These are phyloP conservation scores for Moniliophthora roreri DNA, from an alignment of 1,284 basidiomycete species.

Conservation along the genomic window DNA sequence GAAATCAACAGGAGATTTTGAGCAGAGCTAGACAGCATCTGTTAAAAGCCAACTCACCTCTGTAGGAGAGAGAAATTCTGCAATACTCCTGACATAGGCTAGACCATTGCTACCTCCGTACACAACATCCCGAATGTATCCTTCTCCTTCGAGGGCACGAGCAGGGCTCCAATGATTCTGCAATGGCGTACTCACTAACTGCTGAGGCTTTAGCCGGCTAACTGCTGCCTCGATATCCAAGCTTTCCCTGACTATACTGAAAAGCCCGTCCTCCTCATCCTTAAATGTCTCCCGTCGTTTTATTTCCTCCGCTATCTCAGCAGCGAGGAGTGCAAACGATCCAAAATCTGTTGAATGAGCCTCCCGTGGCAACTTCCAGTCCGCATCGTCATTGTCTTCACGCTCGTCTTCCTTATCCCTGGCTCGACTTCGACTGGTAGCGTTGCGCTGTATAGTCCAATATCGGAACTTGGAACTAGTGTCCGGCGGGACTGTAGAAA, in stretches of 20 bases:
- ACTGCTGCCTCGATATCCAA: conserved; percentile 28
- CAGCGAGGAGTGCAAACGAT: conserved; percentile 51
- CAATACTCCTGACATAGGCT: conserved; percentile 72
- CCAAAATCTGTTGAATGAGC: conserved; percentile 60
- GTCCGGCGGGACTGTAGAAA: conserved; percentile 12
- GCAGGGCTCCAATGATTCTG: conserved; percentile 47
- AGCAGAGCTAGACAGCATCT: conserved; percentile 1
- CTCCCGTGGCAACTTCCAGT: conserved; percentile 51
- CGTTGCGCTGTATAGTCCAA: conserved; percentile 41
- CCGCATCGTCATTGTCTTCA: conserved; percentile 28
- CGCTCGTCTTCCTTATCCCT: conserved; percentile 55
- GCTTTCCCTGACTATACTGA: conserved; percentile 34
- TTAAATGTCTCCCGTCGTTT: conserved; percentile 29
- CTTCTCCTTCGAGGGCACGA: conserved; percentile 53
- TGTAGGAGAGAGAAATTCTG: conserved; percentile 52
- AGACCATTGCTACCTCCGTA: conserved; percentile 74
- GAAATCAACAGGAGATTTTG: conserved; percentile 1
- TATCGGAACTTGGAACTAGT: conserved; percentile 32
- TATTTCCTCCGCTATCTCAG: conserved; percentile 47
- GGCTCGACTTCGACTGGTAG: conserved; percentile 41
- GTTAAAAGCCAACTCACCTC: conserved; percentile 19
- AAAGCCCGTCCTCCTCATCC: conserved; percentile 34
- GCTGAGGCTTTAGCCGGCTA: conserved; percentile 21
- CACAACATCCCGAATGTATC: conserved; percentile 65
- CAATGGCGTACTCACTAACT: conserved; percentile 16